Evolutionary conservation across 2,329 filamentous ascomycete species (phyloP).

Genomic region (Penicillium sp.): DNA sequence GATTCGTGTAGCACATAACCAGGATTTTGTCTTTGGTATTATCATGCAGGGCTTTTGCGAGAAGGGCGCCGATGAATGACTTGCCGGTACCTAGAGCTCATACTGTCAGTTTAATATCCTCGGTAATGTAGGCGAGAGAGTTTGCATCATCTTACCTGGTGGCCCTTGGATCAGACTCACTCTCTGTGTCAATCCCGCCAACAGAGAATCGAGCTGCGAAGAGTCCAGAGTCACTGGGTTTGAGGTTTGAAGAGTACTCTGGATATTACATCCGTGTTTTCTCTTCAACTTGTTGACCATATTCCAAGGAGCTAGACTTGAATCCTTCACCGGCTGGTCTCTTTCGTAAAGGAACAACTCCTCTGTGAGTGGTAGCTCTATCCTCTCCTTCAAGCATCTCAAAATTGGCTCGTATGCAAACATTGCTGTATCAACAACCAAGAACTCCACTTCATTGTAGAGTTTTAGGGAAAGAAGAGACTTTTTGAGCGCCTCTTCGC

Average conservation of each 20-base stretch:
- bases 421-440: conserved; percentile 62
- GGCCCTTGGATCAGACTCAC: conserved; percentile 69
- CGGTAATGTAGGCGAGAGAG: background rate
- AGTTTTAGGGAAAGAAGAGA: conserved; percentile 48
- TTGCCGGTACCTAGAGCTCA: conserved; percentile 64
- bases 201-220: conserved; percentile 58
- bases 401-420: conserved; percentile 70
- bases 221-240: conserved; percentile 45
- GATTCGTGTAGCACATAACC: conserved; percentile 67
- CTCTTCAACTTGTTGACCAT: conserved; percentile 19
- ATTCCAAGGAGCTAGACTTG: conserved; percentile 9
- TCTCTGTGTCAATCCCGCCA: conserved; percentile 51
- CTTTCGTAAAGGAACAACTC: conserved; percentile 48
- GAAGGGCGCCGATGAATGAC: conserved; percentile 67
- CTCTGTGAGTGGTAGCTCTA: conserved; percentile 55
- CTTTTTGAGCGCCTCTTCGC: conserved; percentile 46
- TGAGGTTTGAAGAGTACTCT: conserved; percentile 28
- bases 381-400: conserved; percentile 55
- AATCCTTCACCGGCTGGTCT: conserved; percentile 7
- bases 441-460: conserved; percentile 45
- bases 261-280: conserved; percentile 27
- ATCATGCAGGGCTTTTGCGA: conserved; percentile 56
- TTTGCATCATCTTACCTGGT: conserved; percentile 53
- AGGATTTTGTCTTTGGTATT: conserved; percentile 55
- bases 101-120: background rate